A percentile compares a stretch with the other conserved stretches of the same genome.
These are phyloP conservation scores for Penicillium glabrum DNA, from an alignment of 2,329 filamentous ascomycete species.

Conservation along the genomic window DNA sequence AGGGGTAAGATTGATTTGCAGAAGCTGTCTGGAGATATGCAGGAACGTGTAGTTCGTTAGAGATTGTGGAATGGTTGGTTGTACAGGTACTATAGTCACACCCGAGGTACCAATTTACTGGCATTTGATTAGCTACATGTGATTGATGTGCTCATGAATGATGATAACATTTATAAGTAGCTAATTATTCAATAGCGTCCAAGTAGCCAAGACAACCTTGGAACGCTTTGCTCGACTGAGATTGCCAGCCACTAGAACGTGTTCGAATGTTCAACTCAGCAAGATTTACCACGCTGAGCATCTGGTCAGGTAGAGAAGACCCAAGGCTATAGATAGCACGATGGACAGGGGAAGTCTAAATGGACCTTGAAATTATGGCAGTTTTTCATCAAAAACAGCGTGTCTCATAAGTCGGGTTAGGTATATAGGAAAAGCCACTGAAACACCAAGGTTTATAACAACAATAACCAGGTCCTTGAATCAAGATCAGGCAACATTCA, in stretches of 20 bases:
- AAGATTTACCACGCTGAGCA: too few species aligned
- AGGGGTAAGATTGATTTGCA: not conserved
- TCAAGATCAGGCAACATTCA: conserved; percentile 22
- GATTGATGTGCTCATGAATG: too few species aligned
- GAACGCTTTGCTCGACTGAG: too few species aligned
- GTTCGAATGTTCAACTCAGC: too few species aligned
- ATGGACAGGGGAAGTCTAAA: too few species aligned
- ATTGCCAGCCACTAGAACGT: too few species aligned
- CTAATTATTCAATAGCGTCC: too few species aligned
- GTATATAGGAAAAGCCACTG: conserved; percentile 9
- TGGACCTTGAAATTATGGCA: too few species aligned
- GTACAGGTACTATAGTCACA: not conserved
- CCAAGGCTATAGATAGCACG: too few species aligned
- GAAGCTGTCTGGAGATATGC: not conserved
- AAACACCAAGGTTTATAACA: not conserved
- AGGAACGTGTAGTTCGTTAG: not conserved
- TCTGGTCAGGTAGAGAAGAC: too few species aligned
- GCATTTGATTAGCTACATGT: not conserved
- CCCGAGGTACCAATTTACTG: not conserved
- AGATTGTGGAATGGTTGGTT: not conserved
- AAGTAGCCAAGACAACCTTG: too few species aligned
- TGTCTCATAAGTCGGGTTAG: conserved; percentile 12
- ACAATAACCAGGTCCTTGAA: not conserved
- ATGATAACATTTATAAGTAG: too few species aligned
- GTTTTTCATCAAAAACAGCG: not conserved